Evolutionary conservation across 163 green algal genomes (phyloP), one percentile per base, ranked within the genome.

Genomic region (Chlamydomonas reinhardtii): DNA sequence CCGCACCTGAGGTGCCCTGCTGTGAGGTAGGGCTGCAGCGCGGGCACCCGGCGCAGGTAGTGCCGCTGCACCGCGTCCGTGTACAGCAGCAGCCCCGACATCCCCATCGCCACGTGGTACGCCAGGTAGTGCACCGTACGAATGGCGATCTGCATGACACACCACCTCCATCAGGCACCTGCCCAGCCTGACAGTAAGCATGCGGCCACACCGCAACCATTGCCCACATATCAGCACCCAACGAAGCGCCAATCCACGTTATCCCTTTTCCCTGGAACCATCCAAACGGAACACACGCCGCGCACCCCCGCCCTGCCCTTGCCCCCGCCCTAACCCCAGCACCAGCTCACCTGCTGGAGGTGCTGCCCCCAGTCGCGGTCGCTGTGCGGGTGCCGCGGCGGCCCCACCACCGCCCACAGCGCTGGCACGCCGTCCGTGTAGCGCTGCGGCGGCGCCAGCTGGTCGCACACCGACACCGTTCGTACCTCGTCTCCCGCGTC

Each of bases 41-140:
- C 34, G 32, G 54, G 34, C 32, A 62, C 6, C 37, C 27, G 12
- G 22, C 17, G 43, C 76, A 84, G 35, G 66, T 71, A 85, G 64
- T 37, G 54, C 12, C 66, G 78, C 66, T 35, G 61, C 19, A 76
- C 11, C 9, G 43, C 66, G 66, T 85, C 66, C 34, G 66, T 32
- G 78, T 85, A 85, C 66, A 69, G 66, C 66, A 85, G 31, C 78
- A 85, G 48, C 48, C 78, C 78, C 8, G 66, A 22, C 31, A 59
- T 20, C 20, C 78, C 78, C 78, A 76, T 71, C 8, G n/a, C 66
- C 66, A 85, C 16, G 31, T 85, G 78, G 48, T 85, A 85, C 24
- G 66, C 20, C n/a, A 85, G 62, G 66, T 85, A 76, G 66, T 85
- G 71, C 35, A 52, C 14, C 39, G 74, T 20, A 0, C 65, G 62